These are phyloP conservation scores for Salvia splendens DNA, from an alignment of 257 asterid species.

Conservation along the genomic window DNA sequence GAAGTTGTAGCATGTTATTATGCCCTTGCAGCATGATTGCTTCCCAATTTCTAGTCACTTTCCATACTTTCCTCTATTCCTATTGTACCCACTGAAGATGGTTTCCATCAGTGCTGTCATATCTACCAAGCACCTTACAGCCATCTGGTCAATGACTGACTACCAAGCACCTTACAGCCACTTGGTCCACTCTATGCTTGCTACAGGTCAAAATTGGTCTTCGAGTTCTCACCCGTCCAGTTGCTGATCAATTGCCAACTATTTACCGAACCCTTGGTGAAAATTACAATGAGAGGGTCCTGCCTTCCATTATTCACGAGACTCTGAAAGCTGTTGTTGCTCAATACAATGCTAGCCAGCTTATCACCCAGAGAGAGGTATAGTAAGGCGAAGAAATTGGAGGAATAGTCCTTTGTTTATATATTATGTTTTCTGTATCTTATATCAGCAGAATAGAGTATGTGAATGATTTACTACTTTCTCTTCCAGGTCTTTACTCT, in stretches of 20 bases:
- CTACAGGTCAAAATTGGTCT: constrained; percentile 87
- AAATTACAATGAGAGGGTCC: constrained; percentile 82
- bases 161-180: constrained; percentile 11
- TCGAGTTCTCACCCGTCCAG: constrained; percentile 87
- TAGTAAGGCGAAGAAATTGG: background rate
- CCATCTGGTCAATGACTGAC: background rate
- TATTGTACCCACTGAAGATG: background rate
- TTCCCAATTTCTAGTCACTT: background rate
- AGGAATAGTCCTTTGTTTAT: background rate
- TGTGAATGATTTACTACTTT: background rate
- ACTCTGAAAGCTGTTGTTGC: constrained; percentile 93
- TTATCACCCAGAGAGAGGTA: constrained; percentile 96
- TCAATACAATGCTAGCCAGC: constrained; percentile 93
- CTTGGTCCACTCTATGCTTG: constrained; percentile 24
- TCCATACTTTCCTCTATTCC: background rate
- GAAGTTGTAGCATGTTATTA: background rate
- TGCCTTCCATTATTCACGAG: constrained; percentile 89
- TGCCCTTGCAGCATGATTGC: background rate
- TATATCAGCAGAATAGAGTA: constrained; percentile 4
- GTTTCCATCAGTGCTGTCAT: background rate
- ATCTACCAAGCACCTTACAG: background rate
- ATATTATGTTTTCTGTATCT: background rate
- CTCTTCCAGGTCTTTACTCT: background rate
- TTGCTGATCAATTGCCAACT: constrained; percentile 82
- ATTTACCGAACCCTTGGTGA: constrained; percentile 81